These are phyloP conservation scores for Pleomassaria siparia DNA, from an alignment of 2,329 filamentous ascomycete species.

Conservation along the genomic window DNA sequence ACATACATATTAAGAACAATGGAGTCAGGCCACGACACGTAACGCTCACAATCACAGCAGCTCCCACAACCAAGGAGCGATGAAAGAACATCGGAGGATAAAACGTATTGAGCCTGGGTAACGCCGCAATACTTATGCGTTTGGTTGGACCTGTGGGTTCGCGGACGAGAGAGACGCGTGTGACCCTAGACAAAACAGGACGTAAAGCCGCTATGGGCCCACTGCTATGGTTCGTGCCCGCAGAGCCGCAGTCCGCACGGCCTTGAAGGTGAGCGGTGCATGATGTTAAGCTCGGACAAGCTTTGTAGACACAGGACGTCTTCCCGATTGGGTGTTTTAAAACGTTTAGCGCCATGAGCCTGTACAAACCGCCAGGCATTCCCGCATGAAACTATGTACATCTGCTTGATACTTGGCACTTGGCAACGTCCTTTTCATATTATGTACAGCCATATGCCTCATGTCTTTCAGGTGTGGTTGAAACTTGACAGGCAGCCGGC, in stretches of 20 bases:
- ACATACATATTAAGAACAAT: neutral
- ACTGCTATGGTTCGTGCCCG: neutral
- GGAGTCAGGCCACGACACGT: neutral
- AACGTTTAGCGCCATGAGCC: neutral
- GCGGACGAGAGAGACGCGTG: neutral
- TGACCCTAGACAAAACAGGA: conserved; percentile 1
- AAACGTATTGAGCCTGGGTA: neutral
- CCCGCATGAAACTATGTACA: neutral
- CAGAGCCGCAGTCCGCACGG: neutral
- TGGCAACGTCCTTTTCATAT: neutral
- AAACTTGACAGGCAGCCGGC: no score
- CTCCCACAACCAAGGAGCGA: neutral
- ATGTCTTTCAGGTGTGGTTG: neutral
- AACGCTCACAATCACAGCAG: neutral
- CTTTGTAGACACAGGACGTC: neutral
- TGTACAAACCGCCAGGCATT: neutral
- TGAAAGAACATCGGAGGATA: conserved; percentile 1
- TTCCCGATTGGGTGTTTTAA: conserved; percentile 1
- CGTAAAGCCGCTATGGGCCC: neutral
- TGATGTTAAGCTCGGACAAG: neutral
- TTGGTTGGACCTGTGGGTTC: neutral
- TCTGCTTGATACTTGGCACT: neutral
- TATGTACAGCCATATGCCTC: neutral
- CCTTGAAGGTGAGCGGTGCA: neutral
- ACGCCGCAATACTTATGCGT: neutral